phyloP scores from a whole-genome alignment of 208 protist species.

The Leptomonas pyrrhocoris region DNA sequence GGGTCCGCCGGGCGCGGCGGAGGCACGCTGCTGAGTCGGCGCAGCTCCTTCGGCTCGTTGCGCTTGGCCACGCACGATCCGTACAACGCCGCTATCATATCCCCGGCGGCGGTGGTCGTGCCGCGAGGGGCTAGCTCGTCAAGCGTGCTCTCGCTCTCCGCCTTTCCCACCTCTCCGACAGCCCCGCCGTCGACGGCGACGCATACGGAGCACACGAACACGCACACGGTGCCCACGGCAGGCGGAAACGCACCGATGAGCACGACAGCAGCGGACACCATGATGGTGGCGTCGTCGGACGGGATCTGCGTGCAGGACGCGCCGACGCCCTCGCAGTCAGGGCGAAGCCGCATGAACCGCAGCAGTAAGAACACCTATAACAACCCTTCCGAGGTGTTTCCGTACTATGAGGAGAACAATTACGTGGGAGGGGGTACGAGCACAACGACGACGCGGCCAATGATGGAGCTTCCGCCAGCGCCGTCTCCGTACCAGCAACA shows the following conservation, averaged over 20 bases:
- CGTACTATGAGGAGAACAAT: no score
- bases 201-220: background rate
- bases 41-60: constrained; percentile 18
- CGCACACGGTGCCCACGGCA: background rate
- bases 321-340: background rate
- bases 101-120: background rate
- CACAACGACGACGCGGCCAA: background rate
- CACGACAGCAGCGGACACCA: background rate
- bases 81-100: constrained; percentile 22
- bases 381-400: background rate
- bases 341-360: background rate
- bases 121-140: constrained; percentile 16
- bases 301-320: background rate
- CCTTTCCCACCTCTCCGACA: constrained; percentile 14
- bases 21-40: constrained; percentile 11
- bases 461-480: background rate
- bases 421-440: background rate
- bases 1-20: background rate
- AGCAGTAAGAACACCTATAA: background rate
- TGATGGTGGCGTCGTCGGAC: background rate
- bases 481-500: constrained; percentile 2
- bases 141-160: constrained; percentile 15
- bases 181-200: background rate
- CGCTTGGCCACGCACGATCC: constrained; percentile 23
- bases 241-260: background rate